Conservation (phyloP, 2,329 filamentous ascomycete genomes). For the Ciborinia camelliae region DNA sequence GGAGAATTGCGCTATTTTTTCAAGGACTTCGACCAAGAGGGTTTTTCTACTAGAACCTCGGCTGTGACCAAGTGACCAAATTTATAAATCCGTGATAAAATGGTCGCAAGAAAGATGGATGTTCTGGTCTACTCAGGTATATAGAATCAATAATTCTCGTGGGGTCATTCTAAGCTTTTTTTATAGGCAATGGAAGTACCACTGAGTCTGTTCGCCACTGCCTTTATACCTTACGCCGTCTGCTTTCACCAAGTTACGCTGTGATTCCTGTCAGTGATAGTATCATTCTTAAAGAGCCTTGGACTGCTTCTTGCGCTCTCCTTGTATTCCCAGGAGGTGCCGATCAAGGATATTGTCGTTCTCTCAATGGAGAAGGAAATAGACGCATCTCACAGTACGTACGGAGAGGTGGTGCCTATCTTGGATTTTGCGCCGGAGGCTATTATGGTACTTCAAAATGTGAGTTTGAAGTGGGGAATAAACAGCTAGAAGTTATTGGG, state of each 20-base stretch:
- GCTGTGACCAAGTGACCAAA: constrained; percentile 23
- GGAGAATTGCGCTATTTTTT: constrained; percentile 3
- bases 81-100: constrained; percentile 36
- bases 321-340: constrained; percentile 91
- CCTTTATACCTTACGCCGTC: constrained; percentile 77
- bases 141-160: constrained; percentile 20
- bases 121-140: constrained; percentile 89
- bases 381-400: constrained; percentile 81
- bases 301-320: constrained; percentile 80
- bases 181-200: constrained; percentile 75
- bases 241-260: constrained; percentile 88
- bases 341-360: constrained; percentile 87
- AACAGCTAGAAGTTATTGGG: constrained; percentile 78
- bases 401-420: constrained; percentile 76
- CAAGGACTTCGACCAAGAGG: not conserved
- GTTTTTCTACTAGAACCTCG: constrained; percentile 23
- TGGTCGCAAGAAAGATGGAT: constrained; percentile 72
- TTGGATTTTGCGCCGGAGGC: constrained; percentile 91
- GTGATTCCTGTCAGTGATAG: constrained; percentile 80
- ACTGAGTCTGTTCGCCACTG: constrained; percentile 87
- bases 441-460: constrained; percentile 82
- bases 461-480: constrained; percentile 88
- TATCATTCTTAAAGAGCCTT: constrained; percentile 84
- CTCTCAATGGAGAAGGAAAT: constrained; percentile 85
- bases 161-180: constrained; percentile 10